Evolutionary conservation across 257 asterid species (phyloP), one percentile per base, ranked within the genome.

Genomic region (Mitragyna speciosa): DNA sequence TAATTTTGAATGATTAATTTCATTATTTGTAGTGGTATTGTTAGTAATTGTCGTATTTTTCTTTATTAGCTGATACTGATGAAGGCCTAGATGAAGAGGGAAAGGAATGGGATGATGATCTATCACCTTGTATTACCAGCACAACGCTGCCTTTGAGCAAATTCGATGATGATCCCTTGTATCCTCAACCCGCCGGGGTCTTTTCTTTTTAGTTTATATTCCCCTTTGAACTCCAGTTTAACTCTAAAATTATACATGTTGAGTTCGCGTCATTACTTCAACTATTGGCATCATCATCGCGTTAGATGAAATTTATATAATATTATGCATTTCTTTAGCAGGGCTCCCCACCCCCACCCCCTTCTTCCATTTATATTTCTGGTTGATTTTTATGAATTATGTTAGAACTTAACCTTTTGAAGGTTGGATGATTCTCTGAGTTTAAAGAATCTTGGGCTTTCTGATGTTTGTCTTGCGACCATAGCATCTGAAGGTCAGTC

Each of bases 401-500:
- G 77, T 82, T 79, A 81, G 24, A 80, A 66, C 95, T 91, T 89
- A 85, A 91, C 89, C 36, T 70, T 77, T 75, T 43, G 70, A 52
- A 94, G 98, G 79, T 77, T 94, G 70, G 98, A 95, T 80, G 96
- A 93, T 76, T 85, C 97, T 1, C 72, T 87, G 87, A 92, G 90
- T 85, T 89, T 93, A 85, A 89, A 88, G 87, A 89, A 76, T 16
- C 87, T 95, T 17, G 98, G 99, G 66, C 92, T 95, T 77, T 95
- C 99, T 30, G 98, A 92, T 81, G 91, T 87, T 76, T 86, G 89
- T 80, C 94, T 95, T 77, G 98, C 96, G 73, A 88, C 93, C 76
- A 90, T 95, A 84, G 97, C 99, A 80, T 92, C 91, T 82, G 94
- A 90, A 90, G 95, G 98, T 92, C 83, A 78, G 89, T 70, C 81